These are phyloP conservation scores for Coemansia sp. DNA, from an alignment of 192 early-diverging fungal species.

Conservation along the genomic window DNA sequence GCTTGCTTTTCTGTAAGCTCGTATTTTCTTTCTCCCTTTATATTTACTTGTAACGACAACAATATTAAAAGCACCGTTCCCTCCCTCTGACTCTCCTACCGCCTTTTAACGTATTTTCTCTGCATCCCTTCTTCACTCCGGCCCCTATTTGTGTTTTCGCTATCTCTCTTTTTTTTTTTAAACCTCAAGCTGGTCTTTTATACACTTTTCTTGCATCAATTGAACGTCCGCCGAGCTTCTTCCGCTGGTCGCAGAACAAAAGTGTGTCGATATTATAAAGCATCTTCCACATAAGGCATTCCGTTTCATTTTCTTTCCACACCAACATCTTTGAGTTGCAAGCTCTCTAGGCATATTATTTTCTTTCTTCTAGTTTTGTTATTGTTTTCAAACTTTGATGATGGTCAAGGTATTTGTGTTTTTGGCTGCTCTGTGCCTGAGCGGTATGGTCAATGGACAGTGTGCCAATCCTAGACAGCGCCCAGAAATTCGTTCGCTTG, in stretches of 20 bases:
- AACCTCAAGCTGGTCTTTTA: no score
- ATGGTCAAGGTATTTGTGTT: conserved; percentile 33
- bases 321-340: no score
- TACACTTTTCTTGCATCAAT: no score
- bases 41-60: no score
- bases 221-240: conserved; percentile 5
- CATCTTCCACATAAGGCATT: no score
- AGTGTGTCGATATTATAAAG: conserved; percentile 5
- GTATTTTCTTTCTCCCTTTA: no score
- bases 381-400: not conserved
- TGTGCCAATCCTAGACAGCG: conserved; percentile 33
- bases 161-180: no score
- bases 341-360: no score
- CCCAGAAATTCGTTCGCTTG: conserved; percentile 50
- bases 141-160: no score
- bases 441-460: conserved; percentile 23
- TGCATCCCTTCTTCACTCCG: not conserved
- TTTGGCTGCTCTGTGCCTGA: conserved; percentile 22
- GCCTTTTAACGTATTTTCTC: conserved; percentile 3
- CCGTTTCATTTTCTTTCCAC: no score
- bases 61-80: conserved; percentile 6
- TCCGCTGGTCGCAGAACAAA: conserved; percentile 38
- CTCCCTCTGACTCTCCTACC: conserved; percentile 4
- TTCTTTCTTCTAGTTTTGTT: not conserved
- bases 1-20: no score